A percentile compares a stretch with the other conserved stretches of the same genome.
Evolutionary conservation across 2,329 filamentous ascomycete genomes (phyloP).

Genomic region (Trichophyton schoenleinii): DNA sequence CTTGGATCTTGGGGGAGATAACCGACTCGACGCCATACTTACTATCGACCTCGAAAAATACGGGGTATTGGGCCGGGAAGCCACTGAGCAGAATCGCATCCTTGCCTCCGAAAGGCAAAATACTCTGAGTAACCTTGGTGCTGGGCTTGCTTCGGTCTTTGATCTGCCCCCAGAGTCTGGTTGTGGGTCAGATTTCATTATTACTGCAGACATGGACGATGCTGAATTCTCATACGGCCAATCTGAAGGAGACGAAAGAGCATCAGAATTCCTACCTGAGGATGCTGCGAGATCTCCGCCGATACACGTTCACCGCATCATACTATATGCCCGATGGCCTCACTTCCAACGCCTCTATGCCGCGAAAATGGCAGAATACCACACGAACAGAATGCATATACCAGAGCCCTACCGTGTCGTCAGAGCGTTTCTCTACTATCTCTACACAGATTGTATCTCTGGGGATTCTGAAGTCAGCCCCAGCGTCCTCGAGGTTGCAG

Average conservation of each 20-base stretch:
- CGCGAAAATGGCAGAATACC: slow-evolving; percentile 93
- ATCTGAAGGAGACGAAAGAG: slow-evolving; percentile 37
- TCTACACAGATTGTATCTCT: slow-evolving; percentile 86
- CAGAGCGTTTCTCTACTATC: slow-evolving; percentile 85
- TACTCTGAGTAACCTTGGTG: slow-evolving; percentile 55
- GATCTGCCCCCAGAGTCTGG: slow-evolving; percentile 72
- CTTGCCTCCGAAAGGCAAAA: slow-evolving; percentile 44
- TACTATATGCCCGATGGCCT: slow-evolving; percentile 88
- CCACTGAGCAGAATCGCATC: slow-evolving; percentile 35
- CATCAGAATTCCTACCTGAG: slow-evolving; percentile 24
- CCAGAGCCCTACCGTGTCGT: slow-evolving; percentile 92
- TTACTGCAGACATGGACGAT: slow-evolving; percentile 75
- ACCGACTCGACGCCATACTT: slow-evolving; percentile 88
- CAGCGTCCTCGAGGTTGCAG: slow-evolving; percentile 70
- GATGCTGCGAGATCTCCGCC: slow-evolving; percentile 53
- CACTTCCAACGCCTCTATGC: slow-evolving; percentile 88
- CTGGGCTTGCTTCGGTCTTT: slow-evolving; percentile 76
- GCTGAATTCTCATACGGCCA: slow-evolving; percentile 50
- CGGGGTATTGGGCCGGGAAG: slow-evolving; percentile 71
- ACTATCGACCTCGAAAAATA: slow-evolving; percentile 86
- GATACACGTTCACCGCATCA: slow-evolving; percentile 90
- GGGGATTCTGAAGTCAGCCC: slow-evolving; percentile 48
- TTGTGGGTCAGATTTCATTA: slow-evolving; percentile 78
- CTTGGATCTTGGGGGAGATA: slow-evolving; percentile 61
- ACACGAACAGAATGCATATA: slow-evolving; percentile 95